phyloP scores from a whole-genome alignment of 768 basidiomycete genomes.

The Boletus pseudo-olivaceus region DNA sequence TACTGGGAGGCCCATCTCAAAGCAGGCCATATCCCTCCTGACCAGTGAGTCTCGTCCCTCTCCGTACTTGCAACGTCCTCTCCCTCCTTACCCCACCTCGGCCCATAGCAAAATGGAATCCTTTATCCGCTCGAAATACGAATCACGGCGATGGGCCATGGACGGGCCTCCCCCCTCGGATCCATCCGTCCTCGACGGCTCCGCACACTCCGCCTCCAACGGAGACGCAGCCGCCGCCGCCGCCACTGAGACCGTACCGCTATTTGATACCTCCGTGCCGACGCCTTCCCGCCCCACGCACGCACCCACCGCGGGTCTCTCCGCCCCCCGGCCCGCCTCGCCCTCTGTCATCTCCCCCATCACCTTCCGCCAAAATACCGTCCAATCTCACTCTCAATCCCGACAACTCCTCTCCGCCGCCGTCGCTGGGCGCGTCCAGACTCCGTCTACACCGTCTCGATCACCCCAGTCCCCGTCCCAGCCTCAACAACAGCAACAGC shows the following conservation, averaged over 20 bases:
- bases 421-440: conserved; percentile 36
- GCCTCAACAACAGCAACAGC: not conserved
- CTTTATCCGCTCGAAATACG: conserved; percentile 96
- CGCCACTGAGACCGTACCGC: not conserved
- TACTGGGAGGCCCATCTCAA: conserved; percentile 99
- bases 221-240: not conserved
- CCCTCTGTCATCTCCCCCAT: conserved; percentile 25
- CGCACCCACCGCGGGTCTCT: conserved; percentile 15
- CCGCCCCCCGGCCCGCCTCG: conserved; percentile 29
- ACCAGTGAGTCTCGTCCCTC: conserved; percentile 66
- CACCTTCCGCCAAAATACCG: conserved; percentile 19
- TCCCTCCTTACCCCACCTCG: not conserved
- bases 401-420: conserved; percentile 30
- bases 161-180: conserved; percentile 84
- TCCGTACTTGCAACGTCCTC: too few relatives aligned
- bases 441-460: not conserved
- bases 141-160: conserved; percentile 87
- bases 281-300: conserved; percentile 1
- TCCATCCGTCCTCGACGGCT: conserved; percentile 69
- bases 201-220: conserved; percentile 16
- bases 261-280: conserved; percentile 6
- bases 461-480: not conserved
- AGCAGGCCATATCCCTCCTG: conserved; percentile 85
- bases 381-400: conserved; percentile 19
- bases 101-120: conserved; percentile 88